Percentiles rank a stretch among this genome's conserved stretches.
phyloP scores from a whole-genome alignment of 129 eudicot genomes.

The Glebionis coronaria region DNA sequence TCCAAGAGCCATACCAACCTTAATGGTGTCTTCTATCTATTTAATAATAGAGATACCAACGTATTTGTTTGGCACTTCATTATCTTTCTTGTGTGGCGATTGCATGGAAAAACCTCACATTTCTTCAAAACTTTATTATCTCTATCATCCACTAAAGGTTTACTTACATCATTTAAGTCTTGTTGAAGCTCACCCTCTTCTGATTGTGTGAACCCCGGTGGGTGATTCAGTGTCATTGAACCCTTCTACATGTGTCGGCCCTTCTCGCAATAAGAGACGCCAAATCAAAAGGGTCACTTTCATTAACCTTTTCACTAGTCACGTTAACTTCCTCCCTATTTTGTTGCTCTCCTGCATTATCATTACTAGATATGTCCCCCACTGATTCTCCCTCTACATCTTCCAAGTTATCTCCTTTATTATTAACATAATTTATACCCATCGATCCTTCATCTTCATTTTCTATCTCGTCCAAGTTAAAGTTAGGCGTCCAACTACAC shows the following conservation, averaged over 20 bases:
- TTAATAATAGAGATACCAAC: neutral
- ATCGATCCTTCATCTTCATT: neutral
- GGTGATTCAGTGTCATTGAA: neutral
- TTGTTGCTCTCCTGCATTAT: neutral
- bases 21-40: neutral
- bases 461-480: neutral
- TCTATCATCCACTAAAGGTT: neutral
- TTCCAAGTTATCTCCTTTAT: neutral
- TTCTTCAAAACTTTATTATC: neutral
- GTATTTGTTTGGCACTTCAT: neutral
- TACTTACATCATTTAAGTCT: neutral
- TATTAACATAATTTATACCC: neutral
- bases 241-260: neutral
- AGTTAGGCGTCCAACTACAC: neutral
- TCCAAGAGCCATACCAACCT: neutral
- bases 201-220: neutral
- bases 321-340: too few species aligned
- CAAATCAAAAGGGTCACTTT: neutral
- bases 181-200: neutral
- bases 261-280: neutral
- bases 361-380: neutral
- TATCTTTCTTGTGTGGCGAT: neutral
- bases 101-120: too few species aligned
- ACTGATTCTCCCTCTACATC: neutral
- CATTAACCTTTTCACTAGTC: neutral